Base-by-base conservation (phyloP, 2,329 filamentous ascomycete species). In the Hypoxylon rubiginosum region DNA sequence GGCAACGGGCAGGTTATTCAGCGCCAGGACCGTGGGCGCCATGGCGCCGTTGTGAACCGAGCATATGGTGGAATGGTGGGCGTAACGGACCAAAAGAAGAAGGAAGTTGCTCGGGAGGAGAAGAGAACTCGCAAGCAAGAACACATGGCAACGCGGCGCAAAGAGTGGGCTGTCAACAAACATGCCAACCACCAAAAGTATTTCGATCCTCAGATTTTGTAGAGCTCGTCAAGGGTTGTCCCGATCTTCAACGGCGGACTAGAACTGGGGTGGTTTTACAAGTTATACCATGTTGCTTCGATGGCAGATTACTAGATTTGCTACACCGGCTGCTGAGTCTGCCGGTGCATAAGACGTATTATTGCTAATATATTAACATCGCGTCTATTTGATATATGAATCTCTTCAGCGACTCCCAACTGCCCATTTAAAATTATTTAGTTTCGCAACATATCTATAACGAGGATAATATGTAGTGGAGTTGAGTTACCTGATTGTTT, bases 61-160 rank as follows among this genome's bases (percentile, higher is more conserved):
- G 90, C 89, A 19, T 90, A 93, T 68, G 91, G 90, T n/a, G 91
- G 88, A 30, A 76, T 97, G 91, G 76, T 90, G 49, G 92, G 93
- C 48, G 92, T 93, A 6, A 89, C 88, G 5, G 90, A 91, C n/a
- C 83, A 87, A 63, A 92, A 92, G 84, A 95, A 90, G 82, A 86
- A 86, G 55, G 88, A 90, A 68, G 88, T 92, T 17, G 80, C 83
- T 21, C 86, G 86, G 50, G 84, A 87, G 8, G 92, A 95, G 79
- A 89, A 91, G 79, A 87, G 90, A 73, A 88, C 90, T 61, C 84
- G 88, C 66, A 91, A 89, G 75, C 82, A 87, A 62, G 88, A 90
- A 71, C 84, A 90, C 68, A 83, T 87, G 55, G 84, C 87, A 28
- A 82, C 85, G 68, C 88, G 86, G 74, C 85, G 85, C 68, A 90